Evolutionary conservation across 1,139 yeast species (phyloP).

Genomic region (Pichia norvegensis): DNA sequence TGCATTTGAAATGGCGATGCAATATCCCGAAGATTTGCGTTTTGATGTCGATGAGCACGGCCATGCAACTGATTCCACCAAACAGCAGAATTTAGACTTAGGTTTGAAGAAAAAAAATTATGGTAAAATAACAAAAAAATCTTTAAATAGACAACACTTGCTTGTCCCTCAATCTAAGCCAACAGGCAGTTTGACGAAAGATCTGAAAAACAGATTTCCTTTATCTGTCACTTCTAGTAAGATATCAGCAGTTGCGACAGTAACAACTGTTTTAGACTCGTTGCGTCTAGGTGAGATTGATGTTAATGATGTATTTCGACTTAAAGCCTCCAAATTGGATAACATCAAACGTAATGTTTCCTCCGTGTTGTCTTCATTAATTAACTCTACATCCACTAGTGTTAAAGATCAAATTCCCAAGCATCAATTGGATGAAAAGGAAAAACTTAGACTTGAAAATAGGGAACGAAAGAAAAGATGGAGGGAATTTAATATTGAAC

Average conservation of each 20-base stretch:
- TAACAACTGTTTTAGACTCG: constrained; percentile 5
- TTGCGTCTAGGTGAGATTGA: constrained; percentile 13
- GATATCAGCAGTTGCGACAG: constrained; percentile 6
- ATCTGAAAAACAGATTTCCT: background rate
- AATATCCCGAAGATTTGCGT: constrained; percentile 50
- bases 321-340: constrained; percentile 17
- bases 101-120: background rate
- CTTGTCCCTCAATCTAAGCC: background rate
- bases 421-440: constrained; percentile 33
- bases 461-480: constrained; percentile 84
- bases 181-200: background rate
- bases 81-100: background rate
- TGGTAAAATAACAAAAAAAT: background rate
- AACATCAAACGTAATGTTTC: constrained; percentile 14
- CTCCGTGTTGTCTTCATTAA: constrained; percentile 15
- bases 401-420: constrained; percentile 3
- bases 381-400: constrained; percentile 6
- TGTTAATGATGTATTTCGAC: constrained; percentile 9
- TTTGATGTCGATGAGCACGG: constrained; percentile 72
- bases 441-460: constrained; percentile 59
- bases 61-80: constrained; percentile 37
- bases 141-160: background rate
- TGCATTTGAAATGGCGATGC: constrained; percentile 67
- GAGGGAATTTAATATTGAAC: constrained; percentile 75
- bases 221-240: background rate